Base-by-base conservation (phyloP, 2,329 filamentous ascomycete species). In the Calonectria pteridis region DNA sequence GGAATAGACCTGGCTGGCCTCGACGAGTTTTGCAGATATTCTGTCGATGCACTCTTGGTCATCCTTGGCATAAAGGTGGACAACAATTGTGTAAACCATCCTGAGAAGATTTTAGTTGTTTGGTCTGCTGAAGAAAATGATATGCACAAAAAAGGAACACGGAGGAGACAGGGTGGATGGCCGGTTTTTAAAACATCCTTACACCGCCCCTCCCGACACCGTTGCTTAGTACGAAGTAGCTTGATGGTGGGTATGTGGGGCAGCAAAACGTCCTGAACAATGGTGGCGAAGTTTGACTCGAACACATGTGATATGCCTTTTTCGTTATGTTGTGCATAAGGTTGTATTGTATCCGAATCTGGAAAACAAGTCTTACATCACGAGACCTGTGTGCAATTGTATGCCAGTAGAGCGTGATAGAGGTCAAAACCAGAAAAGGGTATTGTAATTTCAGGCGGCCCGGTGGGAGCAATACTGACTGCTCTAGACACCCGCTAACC, bases 1-100 rank as follows among this genome's bases (percentile, higher is more conserved):
- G 76, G 89, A 91, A 85, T 95, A 95, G 75, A 95, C 89, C 75
- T 91, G 89, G 73, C 92, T 92, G n/a, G 93, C 93, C 83, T 95
- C 93, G 81, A 93, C 89, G 71, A 95, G 91, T 87, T 95, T 95
- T 71, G 91, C 91, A 79, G 91, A 90, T 72, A 95, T 86, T 84
- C 93, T 94, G 74, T 87, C 85, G 84, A 94, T 92, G 81, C 87
- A 88, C 69, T 91, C 90, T 16, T 88, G 84, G 79, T 93, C 89
- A 71, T 91, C 88, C 81, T 94, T 94, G 76, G 93, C 92, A 85
- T 93, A 91, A 75, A 95, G 88, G 83, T 93, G 91, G 63, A 93
- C 91, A 78, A 92, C 91, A 78, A 93, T 91, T 74, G 91, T 93
- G 85, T 93, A 93, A 77, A 93, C 91, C 91, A 93, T 93, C 55